A percentile compares a stretch with the other conserved stretches of the same genome.
phyloP scores from a whole-genome alignment of 176 grass and related monocot genomes.

The Guadua angustifolia region DNA sequence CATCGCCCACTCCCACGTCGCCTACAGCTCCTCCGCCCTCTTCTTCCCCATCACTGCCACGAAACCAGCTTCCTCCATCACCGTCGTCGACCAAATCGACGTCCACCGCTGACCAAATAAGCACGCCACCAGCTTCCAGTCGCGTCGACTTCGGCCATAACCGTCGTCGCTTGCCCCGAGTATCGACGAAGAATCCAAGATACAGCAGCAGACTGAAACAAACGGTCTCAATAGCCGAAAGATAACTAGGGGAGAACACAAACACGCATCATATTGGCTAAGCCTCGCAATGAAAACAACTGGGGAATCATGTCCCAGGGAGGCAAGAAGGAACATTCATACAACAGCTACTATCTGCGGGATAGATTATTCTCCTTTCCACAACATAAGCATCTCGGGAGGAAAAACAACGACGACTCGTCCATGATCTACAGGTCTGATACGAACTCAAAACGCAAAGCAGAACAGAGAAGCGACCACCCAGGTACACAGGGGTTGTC shows the following conservation, averaged over 20 bases:
- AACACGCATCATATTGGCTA: neutral
- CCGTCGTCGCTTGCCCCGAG: too few species aligned
- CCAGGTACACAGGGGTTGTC: conserved; percentile 25
- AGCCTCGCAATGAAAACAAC: neutral
- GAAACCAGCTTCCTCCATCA: too few species aligned
- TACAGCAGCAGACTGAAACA: neutral
- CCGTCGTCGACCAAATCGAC: too few species aligned
- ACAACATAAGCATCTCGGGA: conserved; percentile 22
- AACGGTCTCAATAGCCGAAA: neutral
- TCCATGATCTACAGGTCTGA: conserved; percentile 42
- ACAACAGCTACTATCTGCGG: conserved; percentile 17
- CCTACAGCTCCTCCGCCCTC: too few species aligned
- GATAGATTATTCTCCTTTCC: conserved; percentile 17
- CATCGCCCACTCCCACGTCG: too few species aligned
- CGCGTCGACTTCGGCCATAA: too few species aligned
- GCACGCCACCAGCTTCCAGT: too few species aligned
- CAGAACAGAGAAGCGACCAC: neutral
- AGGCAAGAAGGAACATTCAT: neutral
- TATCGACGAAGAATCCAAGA: neutral
- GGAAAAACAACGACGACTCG: neutral
- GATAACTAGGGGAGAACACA: neutral
- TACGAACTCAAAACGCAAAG: conserved; percentile 34
- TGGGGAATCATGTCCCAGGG: neutral
- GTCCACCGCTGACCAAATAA: too few species aligned
- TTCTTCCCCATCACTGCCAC: too few species aligned